Evolutionary conservation across 108 stramenopile species (phyloP).

Genomic region (Cylindrotheca closterium): DNA sequence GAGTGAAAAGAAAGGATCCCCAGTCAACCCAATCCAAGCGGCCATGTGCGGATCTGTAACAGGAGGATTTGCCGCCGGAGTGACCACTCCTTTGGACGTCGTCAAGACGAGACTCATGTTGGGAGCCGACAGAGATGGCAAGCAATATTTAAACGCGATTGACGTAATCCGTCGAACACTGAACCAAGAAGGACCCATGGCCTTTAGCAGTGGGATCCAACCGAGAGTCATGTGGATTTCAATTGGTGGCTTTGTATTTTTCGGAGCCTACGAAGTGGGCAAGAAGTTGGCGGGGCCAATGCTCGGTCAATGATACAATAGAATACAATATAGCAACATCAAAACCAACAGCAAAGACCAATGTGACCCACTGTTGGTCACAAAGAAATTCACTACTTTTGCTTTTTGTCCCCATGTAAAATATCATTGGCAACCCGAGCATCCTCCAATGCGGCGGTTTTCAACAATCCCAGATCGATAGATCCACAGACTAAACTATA

Average conservation of each 20-base stretch:
- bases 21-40: constrained; percentile 67
- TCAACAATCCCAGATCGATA: constrained; percentile 22
- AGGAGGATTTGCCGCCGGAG: constrained; percentile 81
- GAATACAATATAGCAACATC: no score
- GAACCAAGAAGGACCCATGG: constrained; percentile 40
- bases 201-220: constrained; percentile 86
- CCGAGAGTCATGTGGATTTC: constrained; percentile 98
- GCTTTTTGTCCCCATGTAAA: no score
- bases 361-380: no score
- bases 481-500: constrained; percentile 31
- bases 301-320: no score
- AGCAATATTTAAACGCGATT: constrained; percentile 51
- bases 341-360: no score
- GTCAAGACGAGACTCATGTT: constrained; percentile 89
- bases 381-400: no score
- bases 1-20: constrained; percentile 41
- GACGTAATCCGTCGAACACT: constrained; percentile 62
- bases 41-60: constrained; percentile 79
- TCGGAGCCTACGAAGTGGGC: constrained; percentile 93
- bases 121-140: constrained; percentile 72
- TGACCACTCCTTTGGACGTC: constrained; percentile 92
- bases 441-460: constrained; percentile 20
- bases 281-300: constrained; percentile 15
- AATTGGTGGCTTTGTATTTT: constrained; percentile 98
- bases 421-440: constrained; percentile 9